Evolutionary conservation across 176 grass and related monocot species (phyloP), one percentile per base, ranked within the genome.

Genomic region (Carex scoparia): DNA sequence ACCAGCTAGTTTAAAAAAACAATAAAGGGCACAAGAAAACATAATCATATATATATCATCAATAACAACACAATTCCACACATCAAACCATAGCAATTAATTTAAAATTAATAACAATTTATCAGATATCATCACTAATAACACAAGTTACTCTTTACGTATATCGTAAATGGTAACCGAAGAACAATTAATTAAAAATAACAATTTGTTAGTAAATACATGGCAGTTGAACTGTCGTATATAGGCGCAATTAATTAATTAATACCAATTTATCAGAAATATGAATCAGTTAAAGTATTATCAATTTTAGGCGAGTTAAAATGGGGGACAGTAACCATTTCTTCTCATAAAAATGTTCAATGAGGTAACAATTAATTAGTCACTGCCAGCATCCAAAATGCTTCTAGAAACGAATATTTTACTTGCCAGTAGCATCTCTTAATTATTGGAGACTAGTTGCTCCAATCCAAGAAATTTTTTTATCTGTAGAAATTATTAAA

Each of bases 351-450:
- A 33, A 78, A 57, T 30, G 28, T 76, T 30, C 48, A n/a, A 5
- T 55, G 72, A 49, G 18, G 2, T n/a, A 73, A 4, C 7, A 28
- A 28, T 76, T 14, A 28, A 28, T 76, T 14, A 76, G 28, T 10
- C 73, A 78, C 19, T 57, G 28, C 74, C 28, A 23, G 16, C 40
- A 78, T 78, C 74, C 56, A 51, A 78, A 56, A 57, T 74, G 49
- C 72, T 78, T 78, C 74, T 78, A 35, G 74, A 78, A 78, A 33
- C 30, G 51, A 78, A 78, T 78, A 78, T 57, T 74, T 51, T 67
- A 74, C 10, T 28, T 13, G 7, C 0, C 4, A 74, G 73, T 32
- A 57, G 27, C 74, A 78, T 35, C 74, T 78, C 13, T 76, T 53
- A 23, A 23, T 23, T 23, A 51, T 57, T 77, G 5, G 73, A 77